Evolutionary conservation across 805 yeast species (phyloP).

Genomic region (Wickerhamomyces mucosus): DNA sequence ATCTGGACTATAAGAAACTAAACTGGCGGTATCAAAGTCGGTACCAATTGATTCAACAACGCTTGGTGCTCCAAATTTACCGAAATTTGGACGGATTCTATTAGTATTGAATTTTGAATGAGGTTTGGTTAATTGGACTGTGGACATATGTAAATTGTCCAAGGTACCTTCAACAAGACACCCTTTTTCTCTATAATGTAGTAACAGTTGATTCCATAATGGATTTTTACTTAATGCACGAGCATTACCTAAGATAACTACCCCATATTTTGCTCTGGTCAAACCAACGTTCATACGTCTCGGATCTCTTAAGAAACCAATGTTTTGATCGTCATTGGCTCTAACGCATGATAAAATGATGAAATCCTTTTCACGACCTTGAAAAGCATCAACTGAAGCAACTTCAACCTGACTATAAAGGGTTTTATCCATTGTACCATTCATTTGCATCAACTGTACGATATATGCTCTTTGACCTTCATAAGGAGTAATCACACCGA

Average conservation of each 20-base stretch:
- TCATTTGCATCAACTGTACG: slow-evolving; percentile 65
- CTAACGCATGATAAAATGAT: slow-evolving; percentile 76
- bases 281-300: slow-evolving; percentile 84
- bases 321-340: slow-evolving; percentile 61
- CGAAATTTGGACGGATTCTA: slow-evolving; percentile 3
- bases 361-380: slow-evolving; percentile 82
- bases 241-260: slow-evolving; percentile 79
- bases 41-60: slow-evolving; percentile 12
- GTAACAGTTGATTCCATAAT: slow-evolving; percentile 70
- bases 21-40: slow-evolving; percentile 29
- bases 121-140: slow-evolving; percentile 40
- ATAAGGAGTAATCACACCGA: slow-evolving; percentile 91
- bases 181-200: slow-evolving; percentile 75
- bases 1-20: slow-evolving; percentile 28
- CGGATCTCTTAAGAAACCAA: slow-evolving; percentile 80
- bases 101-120: slow-evolving; percentile 6
- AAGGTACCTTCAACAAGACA: slow-evolving; percentile 86
- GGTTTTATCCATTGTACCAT: slow-evolving; percentile 57
- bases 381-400: slow-evolving; percentile 92
- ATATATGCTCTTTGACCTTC: slow-evolving; percentile 88
- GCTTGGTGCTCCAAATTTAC: slow-evolving; percentile 3
- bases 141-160: slow-evolving; percentile 65
- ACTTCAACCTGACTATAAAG: slow-evolving; percentile 70
- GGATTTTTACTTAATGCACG: slow-evolving; percentile 58
- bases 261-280: slow-evolving; percentile 80